phyloP scores from a whole-genome alignment of 768 basidiomycete species.

The Mycena crocata region DNA sequence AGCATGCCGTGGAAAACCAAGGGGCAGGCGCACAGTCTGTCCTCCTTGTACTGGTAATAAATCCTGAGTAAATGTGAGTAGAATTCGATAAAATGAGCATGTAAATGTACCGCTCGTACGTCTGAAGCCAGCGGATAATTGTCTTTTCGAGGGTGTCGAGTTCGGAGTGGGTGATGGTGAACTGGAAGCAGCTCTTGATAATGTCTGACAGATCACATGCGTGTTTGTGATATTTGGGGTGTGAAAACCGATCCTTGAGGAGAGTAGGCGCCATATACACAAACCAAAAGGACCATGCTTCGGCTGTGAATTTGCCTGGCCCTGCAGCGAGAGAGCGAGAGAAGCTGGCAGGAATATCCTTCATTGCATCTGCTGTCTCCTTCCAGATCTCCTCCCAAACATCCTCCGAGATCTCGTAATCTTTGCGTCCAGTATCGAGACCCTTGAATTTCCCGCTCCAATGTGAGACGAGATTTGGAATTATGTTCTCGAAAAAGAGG shows the following conservation, averaged over 20 bases:
- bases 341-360: constrained; percentile 47
- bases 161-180: not conserved
- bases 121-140: not conserved
- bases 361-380: constrained; percentile 42
- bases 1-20: constrained; percentile 49
- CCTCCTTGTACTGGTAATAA: constrained; percentile 52
- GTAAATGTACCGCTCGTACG: constrained; percentile 29
- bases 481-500: constrained; percentile 56
- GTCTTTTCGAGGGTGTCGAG: not conserved
- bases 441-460: constrained; percentile 51
- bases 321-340: constrained; percentile 43
- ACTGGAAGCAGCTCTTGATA: not conserved
- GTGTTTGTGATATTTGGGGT: not conserved
- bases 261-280: constrained; percentile 50
- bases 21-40: constrained; percentile 42
- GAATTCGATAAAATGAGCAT: constrained; percentile 42
- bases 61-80: constrained; percentile 42
- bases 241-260: no score
- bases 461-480: constrained; percentile 49
- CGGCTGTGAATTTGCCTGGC: constrained; percentile 44
- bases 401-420: constrained; percentile 48
- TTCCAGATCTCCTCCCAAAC: constrained; percentile 40
- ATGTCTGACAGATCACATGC: not conserved
- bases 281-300: constrained; percentile 52
- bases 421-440: constrained; percentile 37